Base-by-base conservation (phyloP, 2,329 filamentous ascomycete genomes). In the Penicillium sp. region DNA sequence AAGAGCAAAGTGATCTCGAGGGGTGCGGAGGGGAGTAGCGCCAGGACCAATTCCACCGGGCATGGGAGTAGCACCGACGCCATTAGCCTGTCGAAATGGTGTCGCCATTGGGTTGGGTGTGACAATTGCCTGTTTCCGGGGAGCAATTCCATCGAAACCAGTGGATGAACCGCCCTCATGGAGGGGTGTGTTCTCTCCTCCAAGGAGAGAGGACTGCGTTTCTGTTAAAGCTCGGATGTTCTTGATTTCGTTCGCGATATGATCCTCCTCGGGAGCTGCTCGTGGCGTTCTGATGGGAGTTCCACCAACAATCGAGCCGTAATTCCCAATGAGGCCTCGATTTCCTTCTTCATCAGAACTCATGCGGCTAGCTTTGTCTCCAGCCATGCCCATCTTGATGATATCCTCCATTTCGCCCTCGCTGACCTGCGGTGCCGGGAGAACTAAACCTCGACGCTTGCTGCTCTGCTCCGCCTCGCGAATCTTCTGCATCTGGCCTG, bases 71-170 rank as follows among this genome's bases (percentile, higher is more conserved):
- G 83, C 81, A 17, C 80, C 84, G 18, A 80, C 72, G 16, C 80
- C 85, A 46, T 77, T 78, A 2, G 72, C 78, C 45, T 81, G 74
- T 38, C 86, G 79, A 50, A 94, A 77, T 1, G 93, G 93, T 0
- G 93, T 98, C 1, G 93, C 90, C 73, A 98, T 77, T 0, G 93
- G 93, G 60, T 98, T 98, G 0, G 93, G 93, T 0, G 93, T 98
- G n/a, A 89, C 79, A 40, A 91, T 79, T 21, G 82, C 76, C 47
- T 95, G 86, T 57, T 82, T 84, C 41, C 87, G 80, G 25, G 91
- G 89, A 1, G 87, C 80, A 28, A 86, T 85, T 26, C 89, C 85
- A 54, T 93, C 86, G 56, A 96, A 94, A 0, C 90, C 90, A 5
- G 90, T 94, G 8, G 90, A 94, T 3, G 79, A 82, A 30, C 77